Evolutionary conservation across 257 asterid species (phyloP).

Genomic region (Scutellaria barbata): DNA sequence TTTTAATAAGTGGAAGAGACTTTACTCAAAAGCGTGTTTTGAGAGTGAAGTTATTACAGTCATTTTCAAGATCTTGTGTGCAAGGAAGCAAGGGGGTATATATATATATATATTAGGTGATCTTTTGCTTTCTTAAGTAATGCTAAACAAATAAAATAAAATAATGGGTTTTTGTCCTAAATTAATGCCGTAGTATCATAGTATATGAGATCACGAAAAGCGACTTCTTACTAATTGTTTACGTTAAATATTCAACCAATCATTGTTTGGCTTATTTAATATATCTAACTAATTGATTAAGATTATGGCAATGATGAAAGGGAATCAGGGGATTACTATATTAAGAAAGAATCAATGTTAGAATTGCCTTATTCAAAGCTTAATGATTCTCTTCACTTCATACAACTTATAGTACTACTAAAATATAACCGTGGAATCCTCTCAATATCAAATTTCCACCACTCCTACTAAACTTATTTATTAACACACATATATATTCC

Average conservation of each 20-base stretch:
- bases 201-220: conserved; percentile 15
- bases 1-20: conserved; percentile 18
- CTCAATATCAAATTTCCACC: too few species aligned
- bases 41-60: conserved; percentile 35
- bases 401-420: too few species aligned
- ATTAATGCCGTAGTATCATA: conserved; percentile 20
- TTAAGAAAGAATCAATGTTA: conserved; percentile 23
- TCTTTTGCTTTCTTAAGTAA: conserved; percentile 51
- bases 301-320: conserved; percentile 26
- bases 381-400: conserved; percentile 7
- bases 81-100: conserved; percentile 1
- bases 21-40: conserved; percentile 25
- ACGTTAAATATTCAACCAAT: conserved; percentile 28
- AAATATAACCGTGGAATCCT: too few species aligned
- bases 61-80: conserved; percentile 41
- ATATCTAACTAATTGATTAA: not conserved
- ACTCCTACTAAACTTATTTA: too few species aligned
- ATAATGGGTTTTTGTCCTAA: conserved; percentile 14
- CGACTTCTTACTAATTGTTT: conserved; percentile 12
- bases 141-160: not conserved
- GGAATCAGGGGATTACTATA: conserved; percentile 19
- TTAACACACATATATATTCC: too few species aligned
- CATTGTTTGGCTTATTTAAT: conserved; percentile 28
- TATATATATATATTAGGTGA: conserved; percentile 18
- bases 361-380: conserved; percentile 7